phyloP scores from a whole-genome alignment of 371 early-diverging fungal genomes.

The Choanephora cucurbitarum region DNA sequence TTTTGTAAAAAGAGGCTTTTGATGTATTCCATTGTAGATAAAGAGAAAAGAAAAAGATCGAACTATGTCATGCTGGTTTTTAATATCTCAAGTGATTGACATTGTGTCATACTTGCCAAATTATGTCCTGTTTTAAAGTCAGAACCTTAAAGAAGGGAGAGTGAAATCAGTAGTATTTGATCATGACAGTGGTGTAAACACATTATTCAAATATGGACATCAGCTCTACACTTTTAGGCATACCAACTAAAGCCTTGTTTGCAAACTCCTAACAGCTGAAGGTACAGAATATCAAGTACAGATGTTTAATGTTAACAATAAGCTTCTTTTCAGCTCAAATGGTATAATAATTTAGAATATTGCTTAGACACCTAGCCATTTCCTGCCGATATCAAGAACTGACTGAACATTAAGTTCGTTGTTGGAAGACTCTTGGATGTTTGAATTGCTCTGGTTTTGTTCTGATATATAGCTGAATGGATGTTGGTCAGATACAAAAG shows the following conservation, averaged over 20 bases:
- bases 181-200: too few species aligned
- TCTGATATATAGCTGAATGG: constrained; percentile 41
- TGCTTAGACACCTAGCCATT: constrained; percentile 20
- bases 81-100: constrained; percentile 1
- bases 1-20: constrained; percentile 32
- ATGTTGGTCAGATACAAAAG: constrained; percentile 43
- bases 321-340: not conserved
- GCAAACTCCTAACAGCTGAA: too few species aligned
- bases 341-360: not conserved
- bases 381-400: constrained; percentile 31
- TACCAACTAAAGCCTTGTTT: too few species aligned
- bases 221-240: too few species aligned
- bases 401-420: constrained; percentile 20
- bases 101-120: not conserved
- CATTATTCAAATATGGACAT: too few species aligned
- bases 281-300: not conserved
- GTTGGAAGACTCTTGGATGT: not conserved
- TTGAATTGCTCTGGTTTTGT: constrained; percentile 1
- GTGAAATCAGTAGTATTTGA: too few species aligned
- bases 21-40: constrained; percentile 19
- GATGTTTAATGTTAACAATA: not conserved
- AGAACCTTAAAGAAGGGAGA: too few species aligned
- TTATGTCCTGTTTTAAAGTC: too few species aligned
- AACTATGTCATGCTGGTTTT: constrained; percentile 13
- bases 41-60: constrained; percentile 1